These are phyloP conservation scores for Fusarium sp. DNA, from an alignment of 2,329 filamentous ascomycete species.

Conservation along the genomic window DNA sequence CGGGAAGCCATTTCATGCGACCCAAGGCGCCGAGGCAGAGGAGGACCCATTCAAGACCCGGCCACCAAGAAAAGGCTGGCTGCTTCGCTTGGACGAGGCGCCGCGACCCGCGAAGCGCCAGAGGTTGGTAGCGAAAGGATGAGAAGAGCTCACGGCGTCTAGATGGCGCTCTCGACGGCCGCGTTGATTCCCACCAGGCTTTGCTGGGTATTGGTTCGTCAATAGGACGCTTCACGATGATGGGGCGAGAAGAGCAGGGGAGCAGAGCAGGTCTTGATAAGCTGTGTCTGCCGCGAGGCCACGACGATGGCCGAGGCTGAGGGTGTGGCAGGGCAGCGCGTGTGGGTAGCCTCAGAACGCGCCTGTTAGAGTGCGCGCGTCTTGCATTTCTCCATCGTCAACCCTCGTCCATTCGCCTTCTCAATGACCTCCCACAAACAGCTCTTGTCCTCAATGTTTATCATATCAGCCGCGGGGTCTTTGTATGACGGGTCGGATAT, in stretches of 20 bases:
- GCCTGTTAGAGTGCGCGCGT: conserved; percentile 27
- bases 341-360: conserved; percentile 23
- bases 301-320: conserved; percentile 24
- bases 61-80: neutral
- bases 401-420: conserved; percentile 14
- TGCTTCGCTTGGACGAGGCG: conserved; percentile 22
- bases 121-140: neutral
- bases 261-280: neutral
- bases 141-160: neutral
- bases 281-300: conserved; percentile 29
- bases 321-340: conserved; percentile 21
- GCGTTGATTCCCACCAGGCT: neutral
- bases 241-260: neutral
- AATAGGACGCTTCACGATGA: conserved; percentile 6
- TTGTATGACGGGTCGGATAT: conserved; percentile 19
- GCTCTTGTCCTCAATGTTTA: neutral
- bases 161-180: conserved; percentile 1
- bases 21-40: conserved; percentile 32
- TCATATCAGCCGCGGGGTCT: conserved; percentile 4
- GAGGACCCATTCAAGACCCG: neutral
- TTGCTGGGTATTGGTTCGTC: conserved; percentile 1
- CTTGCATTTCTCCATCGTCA: neutral
- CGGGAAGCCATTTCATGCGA: conserved; percentile 41
- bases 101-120: conserved; percentile 21
- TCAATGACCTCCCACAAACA: conserved; percentile 23